A percentile compares a stretch with the other conserved stretches of the same genome.
Evolutionary conservation across 176 grass and related monocot species (phyloP).

Genomic region (Oryza glaberrima): DNA sequence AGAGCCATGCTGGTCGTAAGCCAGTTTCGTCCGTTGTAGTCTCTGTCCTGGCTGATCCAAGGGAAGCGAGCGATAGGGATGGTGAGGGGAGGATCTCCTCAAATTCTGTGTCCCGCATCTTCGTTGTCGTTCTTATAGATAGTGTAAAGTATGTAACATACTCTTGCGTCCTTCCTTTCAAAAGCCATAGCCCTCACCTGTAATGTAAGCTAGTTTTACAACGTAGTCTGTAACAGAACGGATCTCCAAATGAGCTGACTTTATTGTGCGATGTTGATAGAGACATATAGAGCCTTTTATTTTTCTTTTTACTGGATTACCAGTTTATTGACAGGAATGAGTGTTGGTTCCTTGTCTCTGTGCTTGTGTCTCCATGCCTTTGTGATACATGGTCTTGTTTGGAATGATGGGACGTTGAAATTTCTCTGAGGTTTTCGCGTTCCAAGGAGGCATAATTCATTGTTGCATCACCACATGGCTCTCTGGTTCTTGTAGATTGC

Average conservation of each 20-base stretch:
- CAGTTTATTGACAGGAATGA: background rate
- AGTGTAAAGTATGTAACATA: conserved; percentile 98
- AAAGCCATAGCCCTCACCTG: conserved; percentile 64
- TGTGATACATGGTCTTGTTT: background rate
- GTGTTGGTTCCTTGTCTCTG: background rate
- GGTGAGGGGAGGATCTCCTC: conserved; percentile 72
- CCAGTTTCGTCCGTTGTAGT: conserved; percentile 76
- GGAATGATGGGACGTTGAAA: background rate
- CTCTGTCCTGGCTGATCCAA: conserved; percentile 91
- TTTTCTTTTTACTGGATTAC: background rate
- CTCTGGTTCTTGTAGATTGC: background rate
- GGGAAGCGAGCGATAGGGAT: conserved; percentile 47
- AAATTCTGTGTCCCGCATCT: conserved; percentile 76
- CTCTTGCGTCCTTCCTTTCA: conserved; percentile 92
- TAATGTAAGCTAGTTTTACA: conserved; percentile 46
- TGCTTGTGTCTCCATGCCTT: no score
- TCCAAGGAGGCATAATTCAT: background rate
- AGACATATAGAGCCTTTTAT: background rate
- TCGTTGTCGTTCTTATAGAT: conserved; percentile 89
- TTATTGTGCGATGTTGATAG: conserved; percentile 2
- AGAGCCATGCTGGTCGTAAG: conserved; percentile 49
- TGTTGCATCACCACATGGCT: background rate
- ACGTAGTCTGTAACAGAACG: conserved; percentile 7
- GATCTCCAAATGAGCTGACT: background rate
- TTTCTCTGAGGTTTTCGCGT: background rate